Evolutionary conservation across 176 grass and related monocot genomes (phyloP), one percentile per base, ranked within the genome.

Genomic region (Thalia dealbata): DNA sequence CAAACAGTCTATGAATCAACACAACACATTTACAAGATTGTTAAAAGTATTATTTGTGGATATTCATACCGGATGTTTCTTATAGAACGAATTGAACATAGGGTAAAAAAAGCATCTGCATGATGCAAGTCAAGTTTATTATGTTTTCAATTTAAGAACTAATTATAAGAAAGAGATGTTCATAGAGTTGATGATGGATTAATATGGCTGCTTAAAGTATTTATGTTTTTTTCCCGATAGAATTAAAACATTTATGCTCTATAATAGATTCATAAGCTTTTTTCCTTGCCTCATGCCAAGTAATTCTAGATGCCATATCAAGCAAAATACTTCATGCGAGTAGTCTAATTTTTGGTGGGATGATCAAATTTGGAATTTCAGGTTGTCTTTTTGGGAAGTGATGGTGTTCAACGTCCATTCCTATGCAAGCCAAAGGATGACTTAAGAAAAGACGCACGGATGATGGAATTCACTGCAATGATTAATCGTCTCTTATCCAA

Each of bases 401-500:
- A 97, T 82, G 89, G 89, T 21, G 28, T 90, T 42, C 30, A 81
- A 38, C 81, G 83, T 22, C 93, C 85, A 48, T 92, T 92, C 81
- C 78, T 97, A 18, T 92, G 93, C 79, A 92, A 92, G 78, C 87
- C 93, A 44, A 92, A 92, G 61, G 89, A 92, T 60, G 93, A 97
- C 52, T 79, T 96, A 55, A 83, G 89, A 82, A 97, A 97, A 86
- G 93, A 97, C 83, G 84, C 93, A 7, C 86, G 93, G 50, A 97
- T 92, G 93, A 92, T 97, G 93, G 93, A 97, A 74, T 97, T 97
- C 85, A 97, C 86, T 78, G 83, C 89, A 43, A 88, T 88, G 90
- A 92, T 97, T 76, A 97, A 97, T 55, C 85, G 81, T 52, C 87
- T 97, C n/a, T 78, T 97, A 70, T 97, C 87, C 44, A 97, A 92